Conservation (phyloP, 2,329 filamentous ascomycete genomes). For the Exophiala dermatitidis region DNA sequence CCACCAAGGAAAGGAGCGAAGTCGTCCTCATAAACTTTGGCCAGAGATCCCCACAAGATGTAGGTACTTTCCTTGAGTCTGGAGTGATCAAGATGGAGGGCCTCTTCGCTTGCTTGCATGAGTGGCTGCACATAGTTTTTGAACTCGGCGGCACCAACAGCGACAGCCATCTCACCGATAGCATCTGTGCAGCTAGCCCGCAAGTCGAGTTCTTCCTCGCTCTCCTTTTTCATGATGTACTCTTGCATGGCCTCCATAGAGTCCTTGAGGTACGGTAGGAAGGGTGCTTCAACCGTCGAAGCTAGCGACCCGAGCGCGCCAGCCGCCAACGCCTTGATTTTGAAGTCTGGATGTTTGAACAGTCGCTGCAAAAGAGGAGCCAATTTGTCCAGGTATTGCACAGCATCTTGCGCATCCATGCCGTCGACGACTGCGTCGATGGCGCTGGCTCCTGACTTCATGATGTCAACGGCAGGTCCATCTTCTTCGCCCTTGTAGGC, state of each 20-base stretch:
- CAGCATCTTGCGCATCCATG: conserved; percentile 70
- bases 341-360: conserved; percentile 75
- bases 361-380: conserved; percentile 78
- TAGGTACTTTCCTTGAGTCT: conserved; percentile 93
- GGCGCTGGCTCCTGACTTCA: conserved; percentile 82
- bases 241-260: conserved; percentile 84
- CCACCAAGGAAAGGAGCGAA: conserved; percentile 43
- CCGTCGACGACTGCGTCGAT: conserved; percentile 87
- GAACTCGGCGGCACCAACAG: conserved; percentile 79
- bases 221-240: conserved; percentile 79
- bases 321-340: conserved; percentile 82
- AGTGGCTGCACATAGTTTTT: conserved; percentile 84
- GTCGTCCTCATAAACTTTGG: conserved; percentile 79
- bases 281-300: conserved; percentile 70
- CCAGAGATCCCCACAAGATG: conserved; percentile 90
- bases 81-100: conserved; percentile 77
- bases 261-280: conserved; percentile 83
- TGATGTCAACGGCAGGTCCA: conserved; percentile 74
- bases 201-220: conserved; percentile 80
- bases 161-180: conserved; percentile 83
- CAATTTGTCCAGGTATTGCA: conserved; percentile 72
- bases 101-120: conserved; percentile 89
- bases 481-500: conserved; percentile 57
- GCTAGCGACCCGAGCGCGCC: conserved; percentile 88
- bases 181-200: conserved; percentile 86